These are phyloP conservation scores for Trichophaea hybrida DNA, from an alignment of 2,329 filamentous ascomycete genomes.

Conservation along the genomic window DNA sequence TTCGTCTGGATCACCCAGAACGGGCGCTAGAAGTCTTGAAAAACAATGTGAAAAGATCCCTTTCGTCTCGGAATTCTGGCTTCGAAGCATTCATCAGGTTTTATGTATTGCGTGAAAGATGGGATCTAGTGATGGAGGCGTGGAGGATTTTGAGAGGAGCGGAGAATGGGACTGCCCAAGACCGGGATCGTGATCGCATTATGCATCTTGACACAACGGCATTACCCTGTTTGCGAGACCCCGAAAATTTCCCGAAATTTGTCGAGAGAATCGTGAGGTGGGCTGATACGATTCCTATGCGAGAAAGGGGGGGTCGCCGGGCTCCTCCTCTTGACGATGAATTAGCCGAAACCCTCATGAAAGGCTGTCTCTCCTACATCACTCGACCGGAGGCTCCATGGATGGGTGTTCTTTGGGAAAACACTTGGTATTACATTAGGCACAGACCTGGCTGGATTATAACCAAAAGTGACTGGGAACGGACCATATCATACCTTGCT, in stretches of 20 bases:
- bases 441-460: neutral
- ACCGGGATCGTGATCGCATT: neutral
- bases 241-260: neutral
- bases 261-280: neutral
- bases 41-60: constrained; percentile 1
- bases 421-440: neutral
- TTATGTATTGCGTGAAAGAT: constrained; percentile 18
- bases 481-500: neutral
- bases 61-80: constrained; percentile 12
- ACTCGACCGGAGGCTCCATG: neutral
- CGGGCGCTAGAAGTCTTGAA: constrained; percentile 3
- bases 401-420: neutral
- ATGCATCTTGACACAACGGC: neutral
- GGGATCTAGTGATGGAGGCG: constrained; percentile 21
- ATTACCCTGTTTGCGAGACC: neutral
- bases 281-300: neutral
- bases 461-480: neutral
- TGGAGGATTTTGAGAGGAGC: constrained; percentile 22
- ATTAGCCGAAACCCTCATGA: neutral
- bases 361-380: constrained; percentile 1
- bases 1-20: neutral
- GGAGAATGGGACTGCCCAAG: neutral
- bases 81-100: constrained; percentile 24
- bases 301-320: no score
- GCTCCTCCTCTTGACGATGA: neutral